These are phyloP conservation scores for Penicillium atrosanguineum DNA, from an alignment of 495 filamentous ascomycete species.

Conservation along the genomic window DNA sequence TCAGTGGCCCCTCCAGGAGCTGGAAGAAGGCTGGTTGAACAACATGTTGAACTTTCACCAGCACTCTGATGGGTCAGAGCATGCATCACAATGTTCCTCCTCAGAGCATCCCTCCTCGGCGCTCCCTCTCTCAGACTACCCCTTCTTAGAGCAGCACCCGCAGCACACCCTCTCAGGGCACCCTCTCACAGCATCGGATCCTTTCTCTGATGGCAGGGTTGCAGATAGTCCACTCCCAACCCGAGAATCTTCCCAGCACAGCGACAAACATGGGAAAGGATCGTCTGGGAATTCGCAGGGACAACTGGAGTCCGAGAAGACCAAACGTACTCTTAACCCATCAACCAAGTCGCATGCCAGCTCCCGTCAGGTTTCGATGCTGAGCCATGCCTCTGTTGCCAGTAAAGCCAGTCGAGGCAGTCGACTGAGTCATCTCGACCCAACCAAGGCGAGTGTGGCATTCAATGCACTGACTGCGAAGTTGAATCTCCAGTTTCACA, in stretches of 20 bases:
- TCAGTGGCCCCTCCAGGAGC: constrained; percentile 21
- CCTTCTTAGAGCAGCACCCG: too few relatives aligned
- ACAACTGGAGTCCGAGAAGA: neutral
- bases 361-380: neutral
- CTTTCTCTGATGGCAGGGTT: constrained; percentile 24
- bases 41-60: constrained; percentile 10
- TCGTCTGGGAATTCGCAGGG: constrained; percentile 6
- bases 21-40: constrained; percentile 7
- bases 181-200: constrained; percentile 16
- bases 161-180: neutral
- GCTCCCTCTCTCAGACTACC: too few relatives aligned
- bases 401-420: constrained; percentile 14
- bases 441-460: constrained; percentile 15
- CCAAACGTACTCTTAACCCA: neutral
- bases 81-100: too few relatives aligned
- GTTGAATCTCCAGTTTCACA: constrained; percentile 20
- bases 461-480: constrained; percentile 29
- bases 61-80: neutral
- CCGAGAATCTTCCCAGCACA: constrained; percentile 3
- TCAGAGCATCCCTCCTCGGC: too few relatives aligned
- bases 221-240: neutral
- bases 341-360: constrained; percentile 1
- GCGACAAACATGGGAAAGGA: constrained; percentile 6
- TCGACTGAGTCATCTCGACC: constrained; percentile 20
- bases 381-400: constrained; percentile 1